A percentile compares a stretch with the other conserved stretches of the same genome.
These are phyloP conservation scores for Hypoxylon sp. DNA, from an alignment of 2,329 filamentous ascomycete genomes.

Conservation along the genomic window DNA sequence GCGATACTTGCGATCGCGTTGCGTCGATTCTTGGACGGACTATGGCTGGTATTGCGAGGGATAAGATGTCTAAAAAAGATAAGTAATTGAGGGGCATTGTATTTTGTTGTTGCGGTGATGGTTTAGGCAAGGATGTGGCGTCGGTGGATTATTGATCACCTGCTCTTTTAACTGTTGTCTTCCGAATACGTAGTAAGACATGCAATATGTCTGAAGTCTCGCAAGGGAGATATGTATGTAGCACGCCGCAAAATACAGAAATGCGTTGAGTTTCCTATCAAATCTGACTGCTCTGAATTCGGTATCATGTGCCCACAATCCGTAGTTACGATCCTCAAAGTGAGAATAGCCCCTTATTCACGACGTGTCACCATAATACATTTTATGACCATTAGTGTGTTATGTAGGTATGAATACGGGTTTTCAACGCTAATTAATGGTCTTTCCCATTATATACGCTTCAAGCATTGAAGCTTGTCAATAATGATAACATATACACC, in stretches of 20 bases:
- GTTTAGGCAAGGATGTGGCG: neutral
- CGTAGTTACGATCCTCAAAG: neutral
- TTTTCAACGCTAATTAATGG: neutral
- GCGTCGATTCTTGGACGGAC: neutral
- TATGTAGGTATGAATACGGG: neutral
- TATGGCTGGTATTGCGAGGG: neutral
- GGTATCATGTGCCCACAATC: neutral
- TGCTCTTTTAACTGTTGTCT: neutral
- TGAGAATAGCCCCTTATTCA: neutral
- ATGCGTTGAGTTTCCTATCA: neutral
- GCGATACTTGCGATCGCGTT: neutral
- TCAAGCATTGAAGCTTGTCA: slow-evolving; percentile 9
- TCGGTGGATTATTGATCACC: neutral
- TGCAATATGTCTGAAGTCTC: neutral
- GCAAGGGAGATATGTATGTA: neutral
- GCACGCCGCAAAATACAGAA: neutral
- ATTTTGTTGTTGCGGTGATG: neutral
- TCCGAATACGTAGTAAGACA: neutral
- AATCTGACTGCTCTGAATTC: neutral
- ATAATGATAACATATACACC: slow-evolving; percentile 26
- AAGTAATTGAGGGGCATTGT: neutral
- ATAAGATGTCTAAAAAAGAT: neutral
- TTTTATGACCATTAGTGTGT: neutral
- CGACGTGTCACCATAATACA: neutral
- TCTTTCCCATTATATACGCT: slow-evolving; percentile 21